Percentiles rank a stretch among this genome's conserved stretches.
These are phyloP conservation scores for Colletotrichum falcatum DNA, from an alignment of 2,329 filamentous ascomycete genomes.

Conservation along the genomic window DNA sequence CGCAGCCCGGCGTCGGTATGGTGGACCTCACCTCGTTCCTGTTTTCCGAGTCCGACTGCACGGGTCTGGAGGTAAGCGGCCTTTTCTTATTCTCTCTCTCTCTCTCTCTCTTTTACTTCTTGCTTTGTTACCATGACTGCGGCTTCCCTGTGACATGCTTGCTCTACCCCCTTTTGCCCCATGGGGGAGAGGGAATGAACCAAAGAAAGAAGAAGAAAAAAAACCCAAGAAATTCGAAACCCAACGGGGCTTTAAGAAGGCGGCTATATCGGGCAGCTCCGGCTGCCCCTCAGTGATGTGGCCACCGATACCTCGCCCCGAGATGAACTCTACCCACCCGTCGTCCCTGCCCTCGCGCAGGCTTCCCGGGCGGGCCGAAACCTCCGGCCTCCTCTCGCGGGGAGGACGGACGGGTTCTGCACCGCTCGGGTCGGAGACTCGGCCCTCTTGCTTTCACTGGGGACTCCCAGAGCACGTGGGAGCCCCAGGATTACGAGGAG, in stretches of 20 bases:
- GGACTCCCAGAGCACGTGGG: conserved; percentile 61
- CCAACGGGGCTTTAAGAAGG: conserved; percentile 69
- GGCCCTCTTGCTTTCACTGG: conserved; percentile 58
- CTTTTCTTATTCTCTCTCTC: conserved; percentile 31
- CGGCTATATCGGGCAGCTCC: conserved; percentile 60
- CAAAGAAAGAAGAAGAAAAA: background rate
- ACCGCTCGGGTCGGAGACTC: conserved; percentile 46
- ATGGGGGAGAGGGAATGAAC: too few relatives aligned
- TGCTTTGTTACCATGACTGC: conserved; percentile 1
- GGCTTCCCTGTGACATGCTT: conserved; percentile 33
- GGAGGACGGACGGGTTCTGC: conserved; percentile 55
- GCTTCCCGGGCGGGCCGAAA: conserved; percentile 19
- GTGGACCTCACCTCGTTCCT: conserved; percentile 86
- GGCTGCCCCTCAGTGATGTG: conserved; percentile 63
- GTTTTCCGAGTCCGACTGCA: conserved; percentile 75
- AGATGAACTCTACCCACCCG: conserved; percentile 59
- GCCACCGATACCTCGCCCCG: conserved; percentile 78
- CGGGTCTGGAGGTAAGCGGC: conserved; percentile 52
- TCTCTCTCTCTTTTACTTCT: conserved; percentile 33
- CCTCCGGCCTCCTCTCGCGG: conserved; percentile 22
- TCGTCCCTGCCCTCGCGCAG: conserved; percentile 42
- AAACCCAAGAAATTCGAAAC: background rate
- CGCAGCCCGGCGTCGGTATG: conserved; percentile 76
- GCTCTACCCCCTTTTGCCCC: background rate
- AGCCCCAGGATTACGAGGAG: conserved; percentile 62